Conservation (phyloP, 192 early-diverging fungal genomes). For the Dissophora globulifera region DNA sequence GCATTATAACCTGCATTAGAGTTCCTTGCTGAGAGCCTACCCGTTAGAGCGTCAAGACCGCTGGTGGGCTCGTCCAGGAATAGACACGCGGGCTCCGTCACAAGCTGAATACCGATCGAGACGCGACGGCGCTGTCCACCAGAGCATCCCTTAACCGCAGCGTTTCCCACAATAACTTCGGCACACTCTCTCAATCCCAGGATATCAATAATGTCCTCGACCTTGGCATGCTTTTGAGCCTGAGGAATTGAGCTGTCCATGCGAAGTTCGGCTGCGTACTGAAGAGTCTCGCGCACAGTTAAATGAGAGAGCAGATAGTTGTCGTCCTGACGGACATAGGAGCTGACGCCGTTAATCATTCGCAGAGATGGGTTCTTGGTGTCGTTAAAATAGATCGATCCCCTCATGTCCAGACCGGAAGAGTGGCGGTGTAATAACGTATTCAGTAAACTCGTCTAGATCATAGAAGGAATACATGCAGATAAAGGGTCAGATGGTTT, state of each 20-base stretch:
- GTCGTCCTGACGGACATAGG: constrained; percentile 52
- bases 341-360: constrained; percentile 37
- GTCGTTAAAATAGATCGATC: constrained; percentile 39
- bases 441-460: constrained; percentile 47
- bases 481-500: too few relatives aligned
- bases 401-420: constrained; percentile 19
- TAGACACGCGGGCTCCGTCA: constrained; percentile 49
- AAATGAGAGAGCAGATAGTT: constrained; percentile 62
- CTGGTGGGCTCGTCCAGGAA: constrained; percentile 52
- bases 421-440: constrained; percentile 27
- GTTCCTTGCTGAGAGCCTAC: too few relatives aligned
- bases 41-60: constrained; percentile 43
- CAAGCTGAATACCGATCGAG: constrained; percentile 43
- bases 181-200: constrained; percentile 45
- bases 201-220: constrained; percentile 50
- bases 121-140: constrained; percentile 50
- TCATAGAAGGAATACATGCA: too few relatives aligned
- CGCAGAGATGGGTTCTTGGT: constrained; percentile 40
- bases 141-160: constrained; percentile 42
- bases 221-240: constrained; percentile 30
- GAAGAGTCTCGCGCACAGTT: constrained; percentile 83
- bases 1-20: too few relatives aligned
- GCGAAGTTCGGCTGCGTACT: constrained; percentile 79
- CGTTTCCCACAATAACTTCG: constrained; percentile 44
- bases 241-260: constrained; percentile 52